Evolutionary conservation across 768 basidiomycete species (phyloP).

Genomic region (Suillus paluster): DNA sequence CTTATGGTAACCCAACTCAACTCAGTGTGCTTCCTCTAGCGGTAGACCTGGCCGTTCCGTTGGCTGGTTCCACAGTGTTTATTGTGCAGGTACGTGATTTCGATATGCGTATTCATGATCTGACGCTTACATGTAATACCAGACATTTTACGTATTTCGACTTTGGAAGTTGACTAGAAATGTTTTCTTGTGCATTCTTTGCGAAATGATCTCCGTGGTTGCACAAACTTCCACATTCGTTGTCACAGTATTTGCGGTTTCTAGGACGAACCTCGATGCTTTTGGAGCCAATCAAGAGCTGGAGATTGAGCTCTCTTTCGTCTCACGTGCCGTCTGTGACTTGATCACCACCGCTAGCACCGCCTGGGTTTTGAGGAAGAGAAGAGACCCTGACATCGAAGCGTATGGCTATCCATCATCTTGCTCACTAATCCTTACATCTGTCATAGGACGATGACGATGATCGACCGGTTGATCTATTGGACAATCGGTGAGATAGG

Average conservation of each 20-base stretch:
- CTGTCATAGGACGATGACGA: too few relatives aligned
- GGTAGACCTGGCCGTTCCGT: too few relatives aligned
- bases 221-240: neutral
- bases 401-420: too few relatives aligned
- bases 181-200: neutral
- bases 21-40: too few relatives aligned
- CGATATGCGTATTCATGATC: neutral
- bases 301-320: neutral
- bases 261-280: neutral
- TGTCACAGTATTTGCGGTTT: neutral
- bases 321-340: neutral
- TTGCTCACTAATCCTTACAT: too few relatives aligned
- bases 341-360: neutral
- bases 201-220: neutral
- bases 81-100: slow-evolving; percentile 4
- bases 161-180: slow-evolving; percentile 4
- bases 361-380: neutral
- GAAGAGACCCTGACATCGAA: neutral
- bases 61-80: neutral
- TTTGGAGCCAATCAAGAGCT: neutral
- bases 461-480: too few relatives aligned
- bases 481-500: too few relatives aligned
- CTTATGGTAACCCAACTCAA: too few relatives aligned
- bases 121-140: neutral
- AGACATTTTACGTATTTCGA: slow-evolving; percentile 12